Percentiles rank a stretch among this genome's conserved stretches.
phyloP scores from a whole-genome alignment of 2,329 filamentous ascomycete genomes.

The Claviceps purpurea region DNA sequence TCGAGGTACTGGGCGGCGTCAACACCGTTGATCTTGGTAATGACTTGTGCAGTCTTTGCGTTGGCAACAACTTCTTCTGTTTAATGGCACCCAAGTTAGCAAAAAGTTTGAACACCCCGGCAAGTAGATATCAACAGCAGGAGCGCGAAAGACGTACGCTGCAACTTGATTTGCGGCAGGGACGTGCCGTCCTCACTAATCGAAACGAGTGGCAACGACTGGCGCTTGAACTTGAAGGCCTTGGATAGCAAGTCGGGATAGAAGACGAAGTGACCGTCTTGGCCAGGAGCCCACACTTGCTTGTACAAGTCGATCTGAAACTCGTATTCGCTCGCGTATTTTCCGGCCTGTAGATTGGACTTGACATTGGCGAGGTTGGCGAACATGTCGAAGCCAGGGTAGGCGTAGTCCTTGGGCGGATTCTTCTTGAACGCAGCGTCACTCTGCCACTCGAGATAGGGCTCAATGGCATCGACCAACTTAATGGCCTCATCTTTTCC shows the following conservation, averaged over 20 bases:
- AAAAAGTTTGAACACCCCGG: too few species aligned
- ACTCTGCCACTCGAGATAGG: constrained; percentile 34
- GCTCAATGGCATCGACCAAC: constrained; percentile 23
- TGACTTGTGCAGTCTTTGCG: constrained; percentile 9
- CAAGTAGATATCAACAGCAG: too few species aligned
- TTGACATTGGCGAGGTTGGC: constrained; percentile 31
- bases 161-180: constrained; percentile 11
- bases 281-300: constrained; percentile 33
- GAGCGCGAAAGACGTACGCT: constrained; percentile 5
- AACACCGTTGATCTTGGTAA: constrained; percentile 16
- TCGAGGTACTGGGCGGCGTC: constrained; percentile 12
- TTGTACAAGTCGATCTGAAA: constrained; percentile 41
- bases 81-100: not conserved
- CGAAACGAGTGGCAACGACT: constrained; percentile 24
- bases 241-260: constrained; percentile 7
- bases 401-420: constrained; percentile 36
- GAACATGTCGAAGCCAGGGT: constrained; percentile 34
- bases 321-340: constrained; percentile 38
- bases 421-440: constrained; percentile 34
- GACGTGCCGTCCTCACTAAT: constrained; percentile 18
- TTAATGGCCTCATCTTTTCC: constrained; percentile 19
- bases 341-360: constrained; percentile 24
- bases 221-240: constrained; percentile 7
- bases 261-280: constrained; percentile 49
- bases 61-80: constrained; percentile 11